Base-by-base conservation (phyloP, 1,284 basidiomycete genomes). In the Marasmius oreades region DNA sequence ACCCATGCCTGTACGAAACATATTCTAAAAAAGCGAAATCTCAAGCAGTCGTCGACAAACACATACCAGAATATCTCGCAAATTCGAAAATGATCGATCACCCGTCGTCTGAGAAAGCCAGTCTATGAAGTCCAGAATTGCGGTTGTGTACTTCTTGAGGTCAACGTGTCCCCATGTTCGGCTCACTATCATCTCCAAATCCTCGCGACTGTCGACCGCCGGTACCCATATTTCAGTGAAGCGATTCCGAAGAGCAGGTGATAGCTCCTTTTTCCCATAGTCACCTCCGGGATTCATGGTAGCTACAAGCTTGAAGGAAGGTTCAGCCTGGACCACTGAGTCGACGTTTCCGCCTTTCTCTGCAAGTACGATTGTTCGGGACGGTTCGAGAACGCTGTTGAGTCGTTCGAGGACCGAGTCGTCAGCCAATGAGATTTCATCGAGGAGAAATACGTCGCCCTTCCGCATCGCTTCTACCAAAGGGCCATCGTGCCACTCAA, bases 211-310 rank as follows among this genome's bases (percentile, higher is more conserved):
- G 57, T 93, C 86, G 39, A 99, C 84, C 12, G 89, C 78, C 2
- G 97, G 96, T 0, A 99, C 97, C 95, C 95, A 99, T 44, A 99
- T 97, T 69, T 99, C 97, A 10, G 97, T 99, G 74, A 99, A 99
- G 14, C 97, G 88, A 73, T 99, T 99, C 24, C 97, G 85, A 46
- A 99, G 78, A 0, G 97, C 97, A 26, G 96, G 96, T 0, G 95
- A 98, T 3, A 99, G 79, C 69, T 99, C 97, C 70, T 99, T 99
- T 77, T 99, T 99, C 39, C 97, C 97, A 65, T 97, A 99, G 69
- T 99, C 97, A 36, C 97, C 97, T 34, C 97, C 97, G 0, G 97
- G 97, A 69, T 99, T 99, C 97, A 99, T 99, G 0, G 97, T 99
- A 1, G 97, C 95, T 0, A 98, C 78, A 37, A 99, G 84, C 68